Percentiles rank a stretch among this genome's conserved stretches.
These are phyloP conservation scores for Buddleja alternifolia DNA, from an alignment of 257 asterid genomes.

Conservation along the genomic window DNA sequence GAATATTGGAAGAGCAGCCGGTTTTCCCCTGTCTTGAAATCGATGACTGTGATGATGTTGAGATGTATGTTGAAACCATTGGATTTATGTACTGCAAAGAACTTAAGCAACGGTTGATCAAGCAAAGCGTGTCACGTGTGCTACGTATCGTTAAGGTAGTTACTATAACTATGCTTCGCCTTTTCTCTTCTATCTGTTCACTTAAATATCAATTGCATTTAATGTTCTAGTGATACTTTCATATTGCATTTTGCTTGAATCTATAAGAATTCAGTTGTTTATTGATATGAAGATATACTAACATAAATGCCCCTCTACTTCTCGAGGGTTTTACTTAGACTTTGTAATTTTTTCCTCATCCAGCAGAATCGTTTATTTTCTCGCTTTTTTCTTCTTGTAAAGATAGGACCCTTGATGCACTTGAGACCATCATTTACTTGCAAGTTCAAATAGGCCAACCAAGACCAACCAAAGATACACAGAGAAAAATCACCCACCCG, in stretches of 20 bases:
- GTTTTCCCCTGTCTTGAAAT: constrained; percentile 80
- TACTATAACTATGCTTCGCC: background rate
- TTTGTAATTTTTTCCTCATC: too few relatives aligned
- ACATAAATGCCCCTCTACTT: too few relatives aligned
- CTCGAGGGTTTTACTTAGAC: background rate
- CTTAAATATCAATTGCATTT: background rate
- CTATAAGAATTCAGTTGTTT: background rate
- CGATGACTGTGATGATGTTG: constrained; percentile 91
- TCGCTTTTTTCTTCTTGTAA: too few relatives aligned
- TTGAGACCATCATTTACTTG: background rate
- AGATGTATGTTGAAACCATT: constrained; percentile 85
- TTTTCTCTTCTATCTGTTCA: background rate
- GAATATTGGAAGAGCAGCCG: constrained; percentile 57
- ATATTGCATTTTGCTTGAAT: background rate
- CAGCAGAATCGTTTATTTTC: too few relatives aligned
- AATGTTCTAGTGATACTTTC: constrained; percentile 7
- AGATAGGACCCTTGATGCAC: too few relatives aligned
- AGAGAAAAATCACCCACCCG: too few relatives aligned
- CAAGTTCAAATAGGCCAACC: background rate
- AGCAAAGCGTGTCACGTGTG: constrained; percentile 84
- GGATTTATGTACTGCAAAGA: constrained; percentile 95
- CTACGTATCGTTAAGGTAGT: constrained; percentile 86
- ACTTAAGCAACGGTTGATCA: constrained; percentile 81
- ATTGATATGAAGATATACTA: background rate
- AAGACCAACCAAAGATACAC: too few relatives aligned